phyloP scores from a whole-genome alignment of 805 yeast genomes.

The Barnettozyma sucrosica region DNA sequence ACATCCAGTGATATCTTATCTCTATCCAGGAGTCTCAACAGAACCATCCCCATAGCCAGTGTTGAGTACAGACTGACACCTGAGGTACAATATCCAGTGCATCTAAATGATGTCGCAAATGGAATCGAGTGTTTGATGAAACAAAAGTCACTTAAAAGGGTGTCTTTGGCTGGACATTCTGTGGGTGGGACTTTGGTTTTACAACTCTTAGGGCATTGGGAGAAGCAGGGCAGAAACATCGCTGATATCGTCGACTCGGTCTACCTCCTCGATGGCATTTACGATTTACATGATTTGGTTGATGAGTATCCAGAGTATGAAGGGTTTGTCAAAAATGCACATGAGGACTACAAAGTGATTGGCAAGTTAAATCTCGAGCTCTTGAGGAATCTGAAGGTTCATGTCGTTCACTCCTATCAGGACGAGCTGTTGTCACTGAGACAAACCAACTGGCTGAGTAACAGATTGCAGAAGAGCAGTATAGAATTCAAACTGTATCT shows the following conservation, averaged over 20 bases:
- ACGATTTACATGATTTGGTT: conserved; percentile 43
- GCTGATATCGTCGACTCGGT: conserved; percentile 18
- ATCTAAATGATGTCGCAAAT: conserved; percentile 46
- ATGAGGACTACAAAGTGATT: conserved; percentile 28
- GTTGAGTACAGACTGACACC: conserved; percentile 68
- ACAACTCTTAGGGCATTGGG: conserved; percentile 7
- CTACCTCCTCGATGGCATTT: conserved; percentile 66
- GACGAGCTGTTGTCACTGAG: conserved; percentile 59
- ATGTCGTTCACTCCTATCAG: conserved; percentile 51
- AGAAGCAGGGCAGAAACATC: not conserved
- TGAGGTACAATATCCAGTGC: conserved; percentile 53
- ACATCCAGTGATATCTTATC: conserved; percentile 49
- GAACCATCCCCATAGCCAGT: conserved; percentile 24
- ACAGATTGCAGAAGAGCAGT: conserved; percentile 27
- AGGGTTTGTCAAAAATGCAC: conserved; percentile 56
- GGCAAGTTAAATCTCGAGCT: conserved; percentile 7
- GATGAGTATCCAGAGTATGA: conserved; percentile 56
- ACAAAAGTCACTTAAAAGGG: conserved; percentile 9
- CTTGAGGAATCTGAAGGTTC: conserved; percentile 18
- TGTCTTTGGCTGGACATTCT: conserved; percentile 62
- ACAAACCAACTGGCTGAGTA: conserved; percentile 41
- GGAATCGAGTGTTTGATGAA: conserved; percentile 26
- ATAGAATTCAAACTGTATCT: conserved; percentile 20
- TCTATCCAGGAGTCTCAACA: conserved; percentile 21
- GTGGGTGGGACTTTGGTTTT: conserved; percentile 59